Conservation (phyloP, 2,329 filamentous ascomycete genomes). For the Phaeosphaeria sp. region DNA sequence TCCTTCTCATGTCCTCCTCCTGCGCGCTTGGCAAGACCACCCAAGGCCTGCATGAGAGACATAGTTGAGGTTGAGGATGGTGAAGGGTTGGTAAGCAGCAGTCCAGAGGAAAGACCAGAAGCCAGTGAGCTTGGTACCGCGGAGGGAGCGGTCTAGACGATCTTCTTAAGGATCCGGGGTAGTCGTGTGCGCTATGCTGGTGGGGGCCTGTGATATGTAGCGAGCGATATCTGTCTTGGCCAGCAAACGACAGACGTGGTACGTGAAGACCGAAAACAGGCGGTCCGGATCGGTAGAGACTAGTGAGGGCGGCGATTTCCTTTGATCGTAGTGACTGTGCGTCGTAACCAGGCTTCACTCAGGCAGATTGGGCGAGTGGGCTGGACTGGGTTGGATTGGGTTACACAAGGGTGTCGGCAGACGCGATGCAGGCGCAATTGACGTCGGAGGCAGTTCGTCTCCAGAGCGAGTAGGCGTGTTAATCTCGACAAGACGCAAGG, state of each 20-base stretch:
- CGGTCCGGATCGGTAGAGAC: slow-evolving; percentile 12
- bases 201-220: slow-evolving; percentile 34
- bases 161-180: slow-evolving; percentile 27
- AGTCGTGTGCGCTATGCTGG: slow-evolving; percentile 18
- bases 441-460: slow-evolving; percentile 19
- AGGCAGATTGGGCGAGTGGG: slow-evolving; percentile 34
- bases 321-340: slow-evolving; percentile 21
- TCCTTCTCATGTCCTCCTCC: slow-evolving; percentile 33
- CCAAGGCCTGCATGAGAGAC: slow-evolving; percentile 28
- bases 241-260: slow-evolving; percentile 46
- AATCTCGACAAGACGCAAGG: slow-evolving; percentile 43
- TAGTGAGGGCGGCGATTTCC: slow-evolving; percentile 12
- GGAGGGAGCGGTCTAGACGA: slow-evolving; percentile 25
- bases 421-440: slow-evolving; percentile 25
- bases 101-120: slow-evolving; percentile 16
- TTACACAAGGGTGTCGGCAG: slow-evolving; percentile 24
- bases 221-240: slow-evolving; percentile 45
- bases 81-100: slow-evolving; percentile 25
- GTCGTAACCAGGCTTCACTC: slow-evolving; percentile 33
- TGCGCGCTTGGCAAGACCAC: slow-evolving; percentile 27
- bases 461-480: slow-evolving; percentile 31
- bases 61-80: slow-evolving; percentile 23
- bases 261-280: slow-evolving; percentile 22
- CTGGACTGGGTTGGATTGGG: slow-evolving; percentile 2
- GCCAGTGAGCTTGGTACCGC: slow-evolving; percentile 14